These are phyloP conservation scores for Nothophoma quercina DNA, from an alignment of 2,329 filamentous ascomycete genomes.

Conservation along the genomic window DNA sequence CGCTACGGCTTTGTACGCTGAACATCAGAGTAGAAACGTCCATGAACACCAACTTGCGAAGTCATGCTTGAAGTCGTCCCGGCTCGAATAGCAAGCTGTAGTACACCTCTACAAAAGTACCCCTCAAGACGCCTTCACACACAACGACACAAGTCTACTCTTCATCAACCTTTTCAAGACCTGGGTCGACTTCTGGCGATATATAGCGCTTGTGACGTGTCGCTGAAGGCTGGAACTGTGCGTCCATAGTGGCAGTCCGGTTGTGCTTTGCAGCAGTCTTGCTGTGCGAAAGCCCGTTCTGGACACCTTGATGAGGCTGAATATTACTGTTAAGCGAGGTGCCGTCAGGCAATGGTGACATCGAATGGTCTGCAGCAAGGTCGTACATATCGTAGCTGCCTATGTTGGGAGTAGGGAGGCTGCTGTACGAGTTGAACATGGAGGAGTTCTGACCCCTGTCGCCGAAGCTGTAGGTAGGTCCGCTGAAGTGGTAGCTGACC, in stretches of 20 bases:
- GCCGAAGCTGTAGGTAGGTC: neutral
- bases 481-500: neutral
- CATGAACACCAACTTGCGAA: too few species aligned
- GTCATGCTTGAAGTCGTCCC: too few species aligned
- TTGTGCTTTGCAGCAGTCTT: neutral
- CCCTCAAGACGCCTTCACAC: too few species aligned
- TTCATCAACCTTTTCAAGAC: neutral
- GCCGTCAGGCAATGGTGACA: neutral
- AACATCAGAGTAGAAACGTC: too few species aligned
- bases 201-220: neutral
- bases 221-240: neutral
- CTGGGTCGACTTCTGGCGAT: neutral
- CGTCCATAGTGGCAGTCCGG: neutral
- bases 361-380: neutral
- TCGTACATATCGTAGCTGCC: neutral
- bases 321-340: too few species aligned
- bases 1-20: too few species aligned
- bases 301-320: too few species aligned
- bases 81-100: too few species aligned
- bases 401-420: neutral
- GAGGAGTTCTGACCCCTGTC: neutral
- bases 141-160: too few species aligned
- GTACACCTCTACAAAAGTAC: too few species aligned
- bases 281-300: too few species aligned
- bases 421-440: neutral